These are phyloP conservation scores for Lentinula aciculospora DNA, from an alignment of 768 basidiomycete genomes.

Conservation along the genomic window DNA sequence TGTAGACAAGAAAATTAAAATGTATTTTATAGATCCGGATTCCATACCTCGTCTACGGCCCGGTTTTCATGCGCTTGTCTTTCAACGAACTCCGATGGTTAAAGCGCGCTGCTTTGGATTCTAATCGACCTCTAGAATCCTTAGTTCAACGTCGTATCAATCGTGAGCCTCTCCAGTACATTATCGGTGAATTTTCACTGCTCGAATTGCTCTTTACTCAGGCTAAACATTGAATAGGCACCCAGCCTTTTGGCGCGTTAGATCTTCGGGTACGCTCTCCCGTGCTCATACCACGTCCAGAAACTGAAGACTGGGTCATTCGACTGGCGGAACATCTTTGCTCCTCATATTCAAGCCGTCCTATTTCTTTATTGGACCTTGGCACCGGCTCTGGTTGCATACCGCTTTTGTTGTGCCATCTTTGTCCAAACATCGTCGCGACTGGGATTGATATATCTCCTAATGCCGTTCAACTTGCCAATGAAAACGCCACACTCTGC, in stretches of 20 bases:
- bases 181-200: slow-evolving; percentile 48
- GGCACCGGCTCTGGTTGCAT: slow-evolving; percentile 95
- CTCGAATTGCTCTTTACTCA: not conserved
- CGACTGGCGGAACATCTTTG: slow-evolving; percentile 46
- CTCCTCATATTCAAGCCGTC: slow-evolving; percentile 25
- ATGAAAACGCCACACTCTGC: slow-evolving; percentile 41
- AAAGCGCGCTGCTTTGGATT: not conserved
- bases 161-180: slow-evolving; percentile 88
- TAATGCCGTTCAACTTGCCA: slow-evolving; percentile 48
- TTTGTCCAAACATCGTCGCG: slow-evolving; percentile 52
- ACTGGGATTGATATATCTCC: slow-evolving; percentile 65
- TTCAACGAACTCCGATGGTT: slow-evolving; percentile 7
- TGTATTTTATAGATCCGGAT: not conserved
- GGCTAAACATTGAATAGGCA: slow-evolving; percentile 38
- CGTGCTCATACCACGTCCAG: slow-evolving; percentile 89
- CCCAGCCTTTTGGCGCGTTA: slow-evolving; percentile 84
- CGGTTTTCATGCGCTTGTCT: not conserved
- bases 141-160: slow-evolving; percentile 54
- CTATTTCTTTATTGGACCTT: slow-evolving; percentile 64
- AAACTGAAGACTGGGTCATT: slow-evolving; percentile 83
- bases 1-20: not conserved
- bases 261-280: slow-evolving; percentile 69
- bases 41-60: not conserved
- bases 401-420: slow-evolving; percentile 72
- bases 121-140: slow-evolving; percentile 21